These are phyloP conservation scores for Glycine soja DNA, from an alignment of 306 rosid genomes.

Conservation along the genomic window DNA sequence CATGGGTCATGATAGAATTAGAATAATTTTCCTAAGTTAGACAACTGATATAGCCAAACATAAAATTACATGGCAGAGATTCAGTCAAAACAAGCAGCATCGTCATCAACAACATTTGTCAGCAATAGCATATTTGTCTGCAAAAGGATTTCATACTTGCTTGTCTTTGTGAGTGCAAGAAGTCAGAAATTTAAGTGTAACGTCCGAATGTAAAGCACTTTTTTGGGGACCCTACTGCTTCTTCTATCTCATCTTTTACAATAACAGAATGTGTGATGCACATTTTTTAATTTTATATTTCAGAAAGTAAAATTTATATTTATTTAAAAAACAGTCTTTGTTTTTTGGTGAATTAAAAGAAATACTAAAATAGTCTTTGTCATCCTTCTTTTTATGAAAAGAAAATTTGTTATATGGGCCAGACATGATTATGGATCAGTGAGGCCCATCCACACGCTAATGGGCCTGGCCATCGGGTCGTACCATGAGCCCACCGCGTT, in stretches of 20 bases:
- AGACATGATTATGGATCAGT: background rate
- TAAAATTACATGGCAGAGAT: conserved; percentile 21
- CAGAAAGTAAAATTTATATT: background rate
- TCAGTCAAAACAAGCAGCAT: conserved; percentile 44
- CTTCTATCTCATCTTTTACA: conserved; percentile 20
- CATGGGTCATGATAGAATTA: background rate
- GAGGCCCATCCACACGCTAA: conserved; percentile 1
- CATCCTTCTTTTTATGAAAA: no score
- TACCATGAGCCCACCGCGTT: background rate
- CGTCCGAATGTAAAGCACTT: conserved; percentile 22
- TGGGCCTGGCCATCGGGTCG: conserved; percentile 26
- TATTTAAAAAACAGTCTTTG: background rate
- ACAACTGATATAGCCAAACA: background rate
- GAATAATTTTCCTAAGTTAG: background rate
- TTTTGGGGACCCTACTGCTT: conserved; percentile 37
- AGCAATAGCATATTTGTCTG: conserved; percentile 42
- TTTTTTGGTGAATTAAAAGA: no score
- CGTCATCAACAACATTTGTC: conserved; percentile 40
- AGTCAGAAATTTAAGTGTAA: conserved; percentile 49
- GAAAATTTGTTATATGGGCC: no score
- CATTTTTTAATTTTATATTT: background rate
- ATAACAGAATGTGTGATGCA: background rate
- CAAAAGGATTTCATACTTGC: conserved; percentile 48
- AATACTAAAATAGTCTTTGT: no score
- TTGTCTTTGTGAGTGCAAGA: conserved; percentile 51